phyloP scores from a whole-genome alignment of 345 rosid genomes.

The Pelargonium nanum region DNA sequence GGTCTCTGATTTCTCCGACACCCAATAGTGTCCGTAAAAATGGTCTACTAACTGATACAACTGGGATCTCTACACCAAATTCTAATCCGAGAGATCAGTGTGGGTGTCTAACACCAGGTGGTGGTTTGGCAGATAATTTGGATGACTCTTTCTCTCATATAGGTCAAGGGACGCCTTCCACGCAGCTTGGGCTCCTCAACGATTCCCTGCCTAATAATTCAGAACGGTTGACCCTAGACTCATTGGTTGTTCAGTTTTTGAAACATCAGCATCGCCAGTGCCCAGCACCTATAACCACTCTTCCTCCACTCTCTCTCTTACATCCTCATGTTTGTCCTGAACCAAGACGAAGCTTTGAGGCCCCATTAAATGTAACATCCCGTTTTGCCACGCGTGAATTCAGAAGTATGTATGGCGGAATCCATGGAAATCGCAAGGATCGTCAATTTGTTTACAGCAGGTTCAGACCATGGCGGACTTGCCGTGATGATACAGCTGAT shows the following conservation, averaged over 20 bases:
- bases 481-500: conserved; percentile 75
- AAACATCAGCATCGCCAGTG: conserved; percentile 99
- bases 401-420: conserved; percentile 66
- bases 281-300: conserved; percentile 95
- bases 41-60: conserved; percentile 30
- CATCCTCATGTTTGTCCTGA: conserved; percentile 97
- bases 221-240: conserved; percentile 75
- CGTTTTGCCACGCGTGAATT: conserved; percentile 83
- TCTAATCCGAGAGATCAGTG: conserved; percentile 31
- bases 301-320: conserved; percentile 88
- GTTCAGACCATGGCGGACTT: conserved; percentile 90
- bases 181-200: conserved; percentile 37
- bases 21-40: conserved; percentile 40
- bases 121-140: conserved; percentile 23
- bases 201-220: conserved; percentile 52
- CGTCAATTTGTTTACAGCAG: conserved; percentile 95
- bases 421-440: conserved; percentile 89
- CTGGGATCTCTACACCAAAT: conserved; percentile 50
- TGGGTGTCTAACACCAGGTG: conserved; percentile 28
- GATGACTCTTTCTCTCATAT: conserved; percentile 47
- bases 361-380: conserved; percentile 76
- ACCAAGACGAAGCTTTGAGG: conserved; percentile 83
- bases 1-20: conserved; percentile 51
- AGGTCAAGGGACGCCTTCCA: conserved; percentile 34
- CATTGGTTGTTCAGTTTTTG: conserved; percentile 81